Base-by-base conservation (phyloP, 371 early-diverging fungal species). In the Zopfochytrium polystomum region DNA sequence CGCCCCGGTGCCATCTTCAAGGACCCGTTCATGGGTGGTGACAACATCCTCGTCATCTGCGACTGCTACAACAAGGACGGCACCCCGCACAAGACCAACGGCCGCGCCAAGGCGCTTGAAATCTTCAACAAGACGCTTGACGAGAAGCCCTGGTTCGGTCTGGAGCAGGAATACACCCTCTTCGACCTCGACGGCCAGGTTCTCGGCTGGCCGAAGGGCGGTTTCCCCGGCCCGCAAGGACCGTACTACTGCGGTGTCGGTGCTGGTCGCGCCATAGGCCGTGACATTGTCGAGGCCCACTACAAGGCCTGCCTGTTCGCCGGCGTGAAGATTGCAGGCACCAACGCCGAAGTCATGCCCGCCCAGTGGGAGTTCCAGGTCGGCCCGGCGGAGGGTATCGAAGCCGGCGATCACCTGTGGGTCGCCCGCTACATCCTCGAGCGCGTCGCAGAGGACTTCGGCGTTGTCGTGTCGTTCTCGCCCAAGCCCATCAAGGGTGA, bases 401-500 rank as follows among this genome's bases (percentile, higher is more conserved):
- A n/a, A n/a, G n/a, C n/a, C n/a, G n/a, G n/a, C n/a, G n/a, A n/a
- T 30, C 82, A 84, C 70, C 57, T 84, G 23, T 84, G 84, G 84
- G 70, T 76, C 15, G 71, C 84, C 48, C 77, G 84, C 23, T 84
- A 75, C 60, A 65, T 84, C 20, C 65, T 84, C 11, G 74, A 80
- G 45, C 80, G 84, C 29, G 77, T 82, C 20, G 67, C 84, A 22
- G 84, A 84, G 71, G 84, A n/a, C n/a, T n/a, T n/a, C n/a, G n/a
- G n/a, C n/a, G n/a, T n/a, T n/a, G n/a, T n/a, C n/a, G n/a, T n/a
- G 82, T 74, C 78, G 32, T 72, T 80, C 48, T 74, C 80, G 65
- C 79, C 81, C 60, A 63, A 63, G 49, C 79, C 79, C 62, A 72
- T 81, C 58, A 71, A 72, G 53, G 81, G 79, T 63, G 79, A 81